Conservation (phyloP, 2,329 filamentous ascomycete species). For the Pseudogymnoascus sp. region DNA sequence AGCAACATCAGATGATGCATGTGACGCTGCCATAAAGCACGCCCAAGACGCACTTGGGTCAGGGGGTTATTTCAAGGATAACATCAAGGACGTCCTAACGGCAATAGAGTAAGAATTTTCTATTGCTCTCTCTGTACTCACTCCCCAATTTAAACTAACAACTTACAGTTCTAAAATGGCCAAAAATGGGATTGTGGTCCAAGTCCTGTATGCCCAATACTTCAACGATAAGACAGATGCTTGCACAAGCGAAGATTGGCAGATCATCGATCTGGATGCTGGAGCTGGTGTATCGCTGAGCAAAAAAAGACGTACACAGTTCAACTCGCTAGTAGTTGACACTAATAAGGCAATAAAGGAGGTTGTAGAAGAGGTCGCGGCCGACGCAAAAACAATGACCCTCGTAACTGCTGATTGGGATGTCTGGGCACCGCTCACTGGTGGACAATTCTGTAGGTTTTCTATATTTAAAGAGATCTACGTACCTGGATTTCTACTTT, state of each 20-base stretch:
- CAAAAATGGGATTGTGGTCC: constrained; percentile 26
- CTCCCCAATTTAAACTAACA: constrained; percentile 8
- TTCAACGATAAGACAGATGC: constrained; percentile 28
- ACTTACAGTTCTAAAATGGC: constrained; percentile 24
- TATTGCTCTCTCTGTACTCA: background rate
- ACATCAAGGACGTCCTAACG: constrained; percentile 24
- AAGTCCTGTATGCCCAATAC: constrained; percentile 28
- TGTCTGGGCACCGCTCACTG: constrained; percentile 23
- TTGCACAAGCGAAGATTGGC: constrained; percentile 18
- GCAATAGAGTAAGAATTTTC: constrained; percentile 15
- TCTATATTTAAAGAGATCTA: background rate
- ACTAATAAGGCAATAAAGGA: constrained; percentile 27
- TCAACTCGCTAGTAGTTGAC: constrained; percentile 25
- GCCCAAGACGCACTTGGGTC: constrained; percentile 23
- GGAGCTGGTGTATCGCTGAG: constrained; percentile 16
- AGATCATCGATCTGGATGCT: constrained; percentile 14
- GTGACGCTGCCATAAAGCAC: constrained; percentile 16
- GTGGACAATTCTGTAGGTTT: constrained; percentile 28
- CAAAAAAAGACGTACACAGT: constrained; percentile 24
- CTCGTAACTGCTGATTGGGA: constrained; percentile 22
- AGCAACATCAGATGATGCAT: constrained; percentile 13
- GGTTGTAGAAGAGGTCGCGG: constrained; percentile 21
- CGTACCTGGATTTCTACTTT: background rate
- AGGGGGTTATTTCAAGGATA: constrained; percentile 24
- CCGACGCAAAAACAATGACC: constrained; percentile 25